Base-by-base conservation (phyloP, 352 stramenopile species). In the Pythium aristosporum region DNA sequence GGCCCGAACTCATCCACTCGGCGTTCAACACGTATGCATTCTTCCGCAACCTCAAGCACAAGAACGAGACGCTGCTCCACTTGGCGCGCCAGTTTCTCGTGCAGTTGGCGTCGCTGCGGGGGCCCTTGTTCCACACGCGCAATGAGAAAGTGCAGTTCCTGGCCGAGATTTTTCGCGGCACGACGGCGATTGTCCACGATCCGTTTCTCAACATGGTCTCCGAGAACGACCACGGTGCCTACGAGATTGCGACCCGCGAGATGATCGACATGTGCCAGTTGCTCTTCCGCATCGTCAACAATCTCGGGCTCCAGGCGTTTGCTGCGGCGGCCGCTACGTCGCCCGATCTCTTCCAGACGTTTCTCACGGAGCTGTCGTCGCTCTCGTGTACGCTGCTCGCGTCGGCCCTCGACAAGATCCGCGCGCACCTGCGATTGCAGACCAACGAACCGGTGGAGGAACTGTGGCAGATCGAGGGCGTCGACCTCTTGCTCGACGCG, bases 11-110 rank as follows among this genome's bases (percentile, higher is more conserved):
- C 50, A 92, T 94, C 67, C 83, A 94, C 68, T 85, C 81, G n/a
- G 82, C 82, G 10, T 94, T 91, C 69, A 91, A 94, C 63, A 92
- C 85, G 32, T 94, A 94, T 69, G 81, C 78, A 20, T 90, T 90
- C 54, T 89, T 92, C 56, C 79, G 85, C 12, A 85, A 79, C 52
- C 66, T 92, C 34, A 73, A 81, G 30, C 76, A 74, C 44, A 81
- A 87, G 36, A 92, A 91, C 48, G 83, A 88, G 20, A 80, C 69
- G 28, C 57, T 94, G 30, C 70, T 92, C n/a, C 85, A 94, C 62
- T 77, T 92, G 37, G 77, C 82, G 43, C 77, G 85, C 3, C 85
- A 94, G 72, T 92, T 92, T 50, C 61, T 94, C 0, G 82, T 95
- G 57, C 85, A 92, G 61, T 60, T 95, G 21, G 87, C 84, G 43